Base-by-base conservation (phyloP, 371 early-diverging fungal genomes). In the Rhizopus stolonifer region DNA sequence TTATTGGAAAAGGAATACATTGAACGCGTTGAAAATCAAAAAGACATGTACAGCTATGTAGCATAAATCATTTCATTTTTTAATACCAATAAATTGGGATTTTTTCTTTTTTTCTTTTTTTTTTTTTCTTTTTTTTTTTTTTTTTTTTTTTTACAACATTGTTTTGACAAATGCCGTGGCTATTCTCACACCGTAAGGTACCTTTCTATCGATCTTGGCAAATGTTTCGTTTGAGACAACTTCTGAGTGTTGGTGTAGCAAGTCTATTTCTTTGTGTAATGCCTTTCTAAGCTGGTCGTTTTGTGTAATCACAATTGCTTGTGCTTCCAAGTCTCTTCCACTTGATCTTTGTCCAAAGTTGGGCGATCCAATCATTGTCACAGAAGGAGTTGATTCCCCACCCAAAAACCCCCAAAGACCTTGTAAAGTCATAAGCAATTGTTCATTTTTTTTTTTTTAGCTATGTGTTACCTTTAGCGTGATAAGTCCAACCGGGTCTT, bases 1-100 rank as follows among this genome's bases (percentile, higher is more conserved):
- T 77, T 96, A 44, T 67, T 98, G 58, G 97, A 97, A 58, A 93
- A 91, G 65, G 95, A 94, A 72, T 98, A 92, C 55, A 84, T 98
- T 55, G 95, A 94, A 76, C 87, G 97, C 44, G 87, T 82, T 42
- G 91, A 91, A 36, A 86, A 80, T 17, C 86, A 88, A 56, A 89
- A 88, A 65, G 93, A 95, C 61, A 84, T 84, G 77, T 94, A 89
- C 73, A 87, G 86, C 33, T 95, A 93, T 65, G 80, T 92, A 14
- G 92, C 93, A n/a, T 93, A 79, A 52, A 25, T 21, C 14, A n/a
- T 8, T 1, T 8, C 15, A n/a, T 15, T 32, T 42, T 14, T 17
- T 15, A 24, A 24, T 26, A 40, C 22, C 8, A 40, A 38, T n/a
- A 50, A 39, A 26, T 39, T 21, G 15, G 24, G 17, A 0, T 25